Evolutionary conservation across 2,329 filamentous ascomycete genomes (phyloP), one percentile per base, ranked within the genome.

Genomic region (Epichloe typhina): DNA sequence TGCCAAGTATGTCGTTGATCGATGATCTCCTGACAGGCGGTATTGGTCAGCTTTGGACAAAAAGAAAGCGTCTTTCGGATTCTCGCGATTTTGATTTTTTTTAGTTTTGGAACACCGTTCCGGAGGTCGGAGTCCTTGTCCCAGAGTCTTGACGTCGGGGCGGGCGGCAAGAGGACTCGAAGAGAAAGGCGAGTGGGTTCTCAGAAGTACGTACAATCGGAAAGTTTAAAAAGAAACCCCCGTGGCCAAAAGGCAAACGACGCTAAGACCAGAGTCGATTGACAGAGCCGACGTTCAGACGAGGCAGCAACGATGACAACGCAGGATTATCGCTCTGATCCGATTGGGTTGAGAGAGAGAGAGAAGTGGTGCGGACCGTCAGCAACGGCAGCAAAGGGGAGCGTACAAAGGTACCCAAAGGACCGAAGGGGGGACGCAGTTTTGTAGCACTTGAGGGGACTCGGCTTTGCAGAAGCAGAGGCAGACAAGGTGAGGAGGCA

Each of bases 251-350:
- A 46, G 23, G 39, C 19, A 35, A 12, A 40, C 12, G n/a, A 40
- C 12, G 33, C 11, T 52, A 17, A 39, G 37, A 49, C 23, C 41
- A 44, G 26, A 52, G 36, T 41, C 31, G 47, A 39, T 40, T 49
- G 50, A 49, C 19, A 41, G 13, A 38, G 42, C 36, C 23, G 31
- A 15, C 26, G 47, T 13, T 38, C 26, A 46, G 37, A 43, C 19
- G 50, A 37, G 33, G 33, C 41, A 41, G 38, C 15, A 35, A 49
- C 19, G 7, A 47, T 19, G 46, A 33, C 37, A 31, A 38, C 9
- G 31, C 21, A 43, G 50, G 47, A 46, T 41, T 21, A 48, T 46
- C 47, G 50, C 47, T 49, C 3, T 41, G 11, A 21, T 49, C 47
- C 42, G 37, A 49, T 49, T 46, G 50, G 46, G 21, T 19, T 46